phyloP scores from a whole-genome alignment of 139 green algal species.

The Tetraselmis striata region DNA sequence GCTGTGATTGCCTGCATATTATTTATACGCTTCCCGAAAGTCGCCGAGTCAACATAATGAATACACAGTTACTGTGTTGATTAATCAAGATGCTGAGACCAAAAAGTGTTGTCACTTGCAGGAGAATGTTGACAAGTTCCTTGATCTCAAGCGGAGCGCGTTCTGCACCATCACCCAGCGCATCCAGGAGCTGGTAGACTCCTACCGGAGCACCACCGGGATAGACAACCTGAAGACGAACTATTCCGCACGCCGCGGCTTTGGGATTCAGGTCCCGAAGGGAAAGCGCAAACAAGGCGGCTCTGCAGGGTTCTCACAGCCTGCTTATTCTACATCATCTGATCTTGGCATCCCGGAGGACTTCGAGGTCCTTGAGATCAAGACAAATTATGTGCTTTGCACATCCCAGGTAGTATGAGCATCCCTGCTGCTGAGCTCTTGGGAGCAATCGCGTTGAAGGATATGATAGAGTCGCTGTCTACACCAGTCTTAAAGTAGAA shows the following conservation, averaged over 20 bases:
- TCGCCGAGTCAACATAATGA: too few species aligned
- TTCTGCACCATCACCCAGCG: not conserved
- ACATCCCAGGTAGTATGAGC: constrained; percentile 1
- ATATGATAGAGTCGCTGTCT: too few species aligned
- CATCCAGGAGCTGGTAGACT: not conserved
- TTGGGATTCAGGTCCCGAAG: not conserved
- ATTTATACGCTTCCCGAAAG: too few species aligned
- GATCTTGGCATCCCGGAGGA: not conserved
- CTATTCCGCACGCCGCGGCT: not conserved
- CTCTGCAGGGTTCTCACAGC: too few species aligned
- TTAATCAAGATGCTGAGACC: too few species aligned
- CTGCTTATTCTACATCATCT: too few species aligned
- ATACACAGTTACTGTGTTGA: too few species aligned
- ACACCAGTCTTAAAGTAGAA: too few species aligned
- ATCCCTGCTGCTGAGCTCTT: too few species aligned
- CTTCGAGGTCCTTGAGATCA: not conserved
- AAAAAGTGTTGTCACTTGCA: too few species aligned
- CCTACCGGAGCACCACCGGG: not conserved
- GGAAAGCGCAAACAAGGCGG: not conserved
- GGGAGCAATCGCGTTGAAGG: too few species aligned
- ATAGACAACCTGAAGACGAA: not conserved
- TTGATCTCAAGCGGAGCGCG: not conserved
- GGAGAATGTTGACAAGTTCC: not conserved
- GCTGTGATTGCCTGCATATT: too few species aligned
- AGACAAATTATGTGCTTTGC: not conserved